Evolutionary conservation across 1,139 yeast species (phyloP).

Genomic region (Scheffersomyces lignicola): DNA sequence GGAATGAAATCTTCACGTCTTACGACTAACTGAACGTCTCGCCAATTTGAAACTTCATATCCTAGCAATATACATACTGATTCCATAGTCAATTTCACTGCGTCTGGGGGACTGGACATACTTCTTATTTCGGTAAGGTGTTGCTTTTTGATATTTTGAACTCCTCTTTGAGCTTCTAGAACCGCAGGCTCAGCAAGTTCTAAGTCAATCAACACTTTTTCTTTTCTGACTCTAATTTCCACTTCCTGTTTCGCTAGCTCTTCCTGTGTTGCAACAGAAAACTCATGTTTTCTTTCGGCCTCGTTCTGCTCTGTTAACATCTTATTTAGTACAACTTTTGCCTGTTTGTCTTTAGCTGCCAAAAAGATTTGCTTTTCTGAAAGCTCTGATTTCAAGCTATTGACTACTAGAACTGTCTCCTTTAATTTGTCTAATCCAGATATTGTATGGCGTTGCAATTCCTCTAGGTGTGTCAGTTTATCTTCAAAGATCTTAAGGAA

Average conservation of each 20-base stretch:
- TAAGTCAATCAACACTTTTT: slow-evolving; percentile 60
- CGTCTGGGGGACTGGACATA: slow-evolving; percentile 88
- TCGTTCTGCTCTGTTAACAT: slow-evolving; percentile 91
- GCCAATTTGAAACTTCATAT: slow-evolving; percentile 68
- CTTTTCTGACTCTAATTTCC: slow-evolving; percentile 57
- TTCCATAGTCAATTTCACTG: slow-evolving; percentile 83
- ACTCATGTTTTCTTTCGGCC: slow-evolving; percentile 87
- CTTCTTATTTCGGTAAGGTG: slow-evolving; percentile 88
- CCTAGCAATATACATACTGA: slow-evolving; percentile 85
- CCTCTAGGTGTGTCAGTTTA: slow-evolving; percentile 56
- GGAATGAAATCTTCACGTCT: slow-evolving; percentile 87
- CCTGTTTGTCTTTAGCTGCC: slow-evolving; percentile 61
- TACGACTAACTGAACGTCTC: slow-evolving; percentile 79
- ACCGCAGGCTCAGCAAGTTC: slow-evolving; percentile 83
- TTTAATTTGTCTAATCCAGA: slow-evolving; percentile 73
- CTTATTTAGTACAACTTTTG: slow-evolving; percentile 66
- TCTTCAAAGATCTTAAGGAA: slow-evolving; percentile 45
- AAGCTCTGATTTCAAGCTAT: slow-evolving; percentile 54
- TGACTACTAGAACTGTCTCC: slow-evolving; percentile 77
- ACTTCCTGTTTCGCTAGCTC: slow-evolving; percentile 69
- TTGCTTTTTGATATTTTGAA: slow-evolving; percentile 86
- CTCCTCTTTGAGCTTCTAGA: slow-evolving; percentile 80
- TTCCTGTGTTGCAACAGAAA: slow-evolving; percentile 74
- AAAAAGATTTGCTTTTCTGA: slow-evolving; percentile 55
- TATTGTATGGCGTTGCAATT: slow-evolving; percentile 68